Conservation (phyloP, 2,329 filamentous ascomycete species). For the Pezicula carpinea region DNA sequence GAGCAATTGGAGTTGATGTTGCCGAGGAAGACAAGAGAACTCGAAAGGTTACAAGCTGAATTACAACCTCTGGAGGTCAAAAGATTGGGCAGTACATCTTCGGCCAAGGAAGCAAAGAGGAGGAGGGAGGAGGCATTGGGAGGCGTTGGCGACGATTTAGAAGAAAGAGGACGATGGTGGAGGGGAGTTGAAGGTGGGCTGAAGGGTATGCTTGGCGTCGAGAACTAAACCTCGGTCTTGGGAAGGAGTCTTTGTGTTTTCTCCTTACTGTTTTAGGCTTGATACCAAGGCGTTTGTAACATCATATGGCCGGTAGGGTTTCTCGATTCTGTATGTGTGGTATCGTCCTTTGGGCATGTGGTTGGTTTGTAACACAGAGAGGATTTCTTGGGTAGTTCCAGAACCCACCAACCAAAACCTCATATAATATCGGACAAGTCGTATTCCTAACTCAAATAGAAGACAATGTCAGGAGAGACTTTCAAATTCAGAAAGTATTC, state of each 20-base stretch:
- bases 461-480: too few species aligned
- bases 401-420: too few species aligned
- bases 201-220: slow-evolving; percentile 57
- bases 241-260: neutral
- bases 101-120: slow-evolving; percentile 66
- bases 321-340: too few species aligned
- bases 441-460: too few species aligned
- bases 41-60: slow-evolving; percentile 64
- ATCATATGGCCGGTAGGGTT: too few species aligned
- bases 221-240: slow-evolving; percentile 26
- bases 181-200: slow-evolving; percentile 61
- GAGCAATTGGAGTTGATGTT: slow-evolving; percentile 57
- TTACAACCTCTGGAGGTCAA: slow-evolving; percentile 64
- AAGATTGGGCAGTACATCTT: slow-evolving; percentile 57
- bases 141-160: slow-evolving; percentile 67
- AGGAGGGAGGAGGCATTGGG: slow-evolving; percentile 62
- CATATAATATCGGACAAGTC: too few species aligned
- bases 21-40: slow-evolving; percentile 61
- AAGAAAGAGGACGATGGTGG: slow-evolving; percentile 73
- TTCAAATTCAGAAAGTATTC: too few species aligned
- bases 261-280: too few species aligned
- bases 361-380: too few species aligned
- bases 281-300: too few species aligned
- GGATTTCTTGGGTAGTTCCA: too few species aligned
- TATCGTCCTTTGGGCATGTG: too few species aligned